Base-by-base conservation (phyloP, 2,329 filamentous ascomycete genomes). In the Colletotrichum acutatum region DNA sequence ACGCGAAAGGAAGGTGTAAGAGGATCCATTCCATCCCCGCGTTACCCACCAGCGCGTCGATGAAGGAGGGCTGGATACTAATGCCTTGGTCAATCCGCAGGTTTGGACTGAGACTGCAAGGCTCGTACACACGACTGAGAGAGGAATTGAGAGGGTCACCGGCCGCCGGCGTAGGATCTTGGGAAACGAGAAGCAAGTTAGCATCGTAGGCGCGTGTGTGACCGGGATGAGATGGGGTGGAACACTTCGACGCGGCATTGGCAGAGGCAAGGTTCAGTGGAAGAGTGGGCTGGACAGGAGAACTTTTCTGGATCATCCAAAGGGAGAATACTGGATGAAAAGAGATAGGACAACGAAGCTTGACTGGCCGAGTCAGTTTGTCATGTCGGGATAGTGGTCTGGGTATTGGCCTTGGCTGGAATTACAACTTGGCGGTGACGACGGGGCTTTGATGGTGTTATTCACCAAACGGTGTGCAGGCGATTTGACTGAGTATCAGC, bases 1-100 rank as follows among this genome's bases (percentile, higher is more conserved):
- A 73, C 71, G 61, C 66, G 71, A 71, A 73, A 73, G 71, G 71
- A 73, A 66, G 71, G 71, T 71, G 71, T 62, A 71, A 70, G 61
- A 73, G 60, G 46, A 71, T 70, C 61, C 67, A 72, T 71, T 71
- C 46, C 56, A 62, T 66, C 71, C 60, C 60, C 61, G 71, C 71
- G 71, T 66, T 66, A 71, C 49, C 71, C 60, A 73, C 61, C 49
- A 58, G 46, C 60, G 22, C 32, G 49, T 61, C 49, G 54, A 71
- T 57, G 28, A 28, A 63, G 46, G 32, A 28, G 42, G 19, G 16
- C 3, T 22, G 42, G 19, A 14, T 22, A 12, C 12, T 34, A 1
- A 16, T 68, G 56, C 19, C 64, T 71, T 65, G 71, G 70, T 26
- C 60, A 60, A 65, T 57, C 60, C 70, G 54, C 34, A 60, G 32